Percentiles rank a stretch among this genome's conserved stretches.
Evolutionary conservation across 352 stramenopile species (phyloP).

Genomic region (Phytophthora cactorum): DNA sequence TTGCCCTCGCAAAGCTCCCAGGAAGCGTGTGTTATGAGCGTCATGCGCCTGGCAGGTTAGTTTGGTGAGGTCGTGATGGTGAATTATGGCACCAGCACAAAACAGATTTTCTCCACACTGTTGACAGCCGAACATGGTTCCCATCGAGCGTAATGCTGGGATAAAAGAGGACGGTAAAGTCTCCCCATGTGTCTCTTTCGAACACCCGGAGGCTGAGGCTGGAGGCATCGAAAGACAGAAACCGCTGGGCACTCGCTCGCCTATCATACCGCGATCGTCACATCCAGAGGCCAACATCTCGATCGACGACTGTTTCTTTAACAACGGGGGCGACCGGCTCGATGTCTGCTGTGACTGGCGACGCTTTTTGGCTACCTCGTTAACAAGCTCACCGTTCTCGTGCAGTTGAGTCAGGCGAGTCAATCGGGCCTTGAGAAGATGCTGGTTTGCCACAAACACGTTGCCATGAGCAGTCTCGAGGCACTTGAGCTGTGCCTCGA

Average conservation of each 20-base stretch:
- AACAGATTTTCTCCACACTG: slow-evolving; percentile 67
- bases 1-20: slow-evolving; percentile 23
- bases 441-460: slow-evolving; percentile 80
- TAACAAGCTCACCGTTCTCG: slow-evolving; percentile 39
- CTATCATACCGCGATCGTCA: slow-evolving; percentile 69
- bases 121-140: slow-evolving; percentile 69
- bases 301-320: slow-evolving; percentile 38
- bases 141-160: slow-evolving; percentile 75
- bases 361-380: slow-evolving; percentile 41
- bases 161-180: slow-evolving; percentile 51
- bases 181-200: slow-evolving; percentile 8
- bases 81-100: slow-evolving; percentile 65
- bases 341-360: slow-evolving; percentile 31
- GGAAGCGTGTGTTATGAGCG: slow-evolving; percentile 11
- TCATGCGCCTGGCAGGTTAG: slow-evolving; percentile 2
- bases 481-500: slow-evolving; percentile 84
- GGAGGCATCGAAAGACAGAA: slow-evolving; percentile 58
- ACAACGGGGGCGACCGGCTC: slow-evolving; percentile 22
- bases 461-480: slow-evolving; percentile 73
- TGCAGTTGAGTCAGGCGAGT: slow-evolving; percentile 43
- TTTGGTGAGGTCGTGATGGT: slow-evolving; percentile 30
- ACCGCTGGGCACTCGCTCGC: slow-evolving; percentile 54
- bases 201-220: slow-evolving; percentile 8
- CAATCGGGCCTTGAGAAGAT: slow-evolving; percentile 62
- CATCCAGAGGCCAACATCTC: slow-evolving; percentile 38